Percentiles rank a stretch among this genome's conserved stretches.
Conservation (phyloP, 768 basidiomycete species). For the Pulveroboletus ravenelii region DNA sequence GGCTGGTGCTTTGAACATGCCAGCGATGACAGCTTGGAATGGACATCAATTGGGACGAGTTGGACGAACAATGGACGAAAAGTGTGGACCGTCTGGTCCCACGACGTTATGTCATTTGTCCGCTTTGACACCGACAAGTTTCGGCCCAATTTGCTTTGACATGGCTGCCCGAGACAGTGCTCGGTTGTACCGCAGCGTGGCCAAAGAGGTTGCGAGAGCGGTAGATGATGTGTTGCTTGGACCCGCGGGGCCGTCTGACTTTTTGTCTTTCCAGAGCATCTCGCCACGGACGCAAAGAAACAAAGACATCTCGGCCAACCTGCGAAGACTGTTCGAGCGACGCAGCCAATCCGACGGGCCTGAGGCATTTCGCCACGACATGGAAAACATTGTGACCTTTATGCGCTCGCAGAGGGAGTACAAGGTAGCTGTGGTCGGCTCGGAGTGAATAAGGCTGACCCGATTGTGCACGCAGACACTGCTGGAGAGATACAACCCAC, state of each 20-base stretch:
- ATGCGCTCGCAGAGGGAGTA: constrained; percentile 69
- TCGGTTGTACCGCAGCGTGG: constrained; percentile 27
- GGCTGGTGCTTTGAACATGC: constrained; percentile 15
- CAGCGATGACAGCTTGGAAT: background rate
- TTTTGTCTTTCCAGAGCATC: constrained; percentile 33
- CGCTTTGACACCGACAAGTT: constrained; percentile 7
- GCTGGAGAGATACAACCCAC: constrained; percentile 84
- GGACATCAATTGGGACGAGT: constrained; percentile 2
- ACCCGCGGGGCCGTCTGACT: background rate
- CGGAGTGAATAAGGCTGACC: background rate
- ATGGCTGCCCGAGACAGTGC: constrained; percentile 18
- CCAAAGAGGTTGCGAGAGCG: constrained; percentile 28
- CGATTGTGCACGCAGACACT: constrained; percentile 45
- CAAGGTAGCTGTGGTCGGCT: constrained; percentile 47
- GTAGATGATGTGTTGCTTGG: constrained; percentile 5
- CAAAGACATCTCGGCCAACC: constrained; percentile 41
- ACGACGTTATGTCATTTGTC: constrained; percentile 10
- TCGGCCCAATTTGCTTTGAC: constrained; percentile 13
- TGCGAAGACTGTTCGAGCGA: constrained; percentile 53
- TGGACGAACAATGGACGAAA: constrained; percentile 20
- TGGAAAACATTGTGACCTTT: constrained; percentile 62
- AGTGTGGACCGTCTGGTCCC: constrained; percentile 11
- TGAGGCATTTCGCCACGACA: constrained; percentile 38
- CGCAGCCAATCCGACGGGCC: constrained; percentile 17
- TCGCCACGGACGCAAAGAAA: constrained; percentile 35